A percentile compares a stretch with the other conserved stretches of the same genome.
These are phyloP conservation scores for Mentha longifolia DNA, from an alignment of 257 asterid species.

Conservation along the genomic window DNA sequence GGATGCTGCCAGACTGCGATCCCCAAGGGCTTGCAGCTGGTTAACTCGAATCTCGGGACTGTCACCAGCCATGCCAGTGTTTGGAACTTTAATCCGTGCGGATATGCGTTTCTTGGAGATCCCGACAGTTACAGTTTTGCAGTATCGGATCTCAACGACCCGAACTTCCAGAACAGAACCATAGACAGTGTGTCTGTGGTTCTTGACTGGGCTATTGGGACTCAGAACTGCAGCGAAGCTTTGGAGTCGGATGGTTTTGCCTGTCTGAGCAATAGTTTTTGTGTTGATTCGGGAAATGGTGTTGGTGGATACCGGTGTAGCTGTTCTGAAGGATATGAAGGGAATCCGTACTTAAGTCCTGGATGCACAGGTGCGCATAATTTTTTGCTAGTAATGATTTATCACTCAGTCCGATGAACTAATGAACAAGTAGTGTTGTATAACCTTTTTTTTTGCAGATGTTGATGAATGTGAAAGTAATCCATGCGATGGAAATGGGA, in stretches of 20 bases:
- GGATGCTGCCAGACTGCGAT: constrained; percentile 64
- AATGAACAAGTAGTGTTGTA: not conserved
- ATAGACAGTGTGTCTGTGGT: constrained; percentile 42
- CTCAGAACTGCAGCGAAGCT: constrained; percentile 42
- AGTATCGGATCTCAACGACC: constrained; percentile 34
- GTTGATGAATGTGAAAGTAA: constrained; percentile 49
- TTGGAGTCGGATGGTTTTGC: constrained; percentile 32
- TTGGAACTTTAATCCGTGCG: constrained; percentile 48
- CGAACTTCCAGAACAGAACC: constrained; percentile 38
- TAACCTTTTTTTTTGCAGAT: constrained; percentile 38
- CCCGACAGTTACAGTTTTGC: constrained; percentile 36
- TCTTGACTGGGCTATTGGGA: constrained; percentile 67
- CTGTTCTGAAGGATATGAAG: constrained; percentile 53
- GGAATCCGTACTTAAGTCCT: constrained; percentile 58
- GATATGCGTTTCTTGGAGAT: constrained; percentile 58
- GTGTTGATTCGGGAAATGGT: constrained; percentile 49
- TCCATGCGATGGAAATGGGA: constrained; percentile 48
- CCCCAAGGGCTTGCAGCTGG: constrained; percentile 52
- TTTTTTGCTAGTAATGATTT: not conserved
- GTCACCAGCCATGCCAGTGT: constrained; percentile 7
- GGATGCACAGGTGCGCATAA: constrained; percentile 50
- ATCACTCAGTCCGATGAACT: not conserved
- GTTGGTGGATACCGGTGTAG: constrained; percentile 57
- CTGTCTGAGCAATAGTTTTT: constrained; percentile 44
- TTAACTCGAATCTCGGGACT: not conserved